Percentiles rank a stretch among this genome's conserved stretches.
Conservation (phyloP, 371 early-diverging fungal species). For the Mucor saturninus region DNA sequence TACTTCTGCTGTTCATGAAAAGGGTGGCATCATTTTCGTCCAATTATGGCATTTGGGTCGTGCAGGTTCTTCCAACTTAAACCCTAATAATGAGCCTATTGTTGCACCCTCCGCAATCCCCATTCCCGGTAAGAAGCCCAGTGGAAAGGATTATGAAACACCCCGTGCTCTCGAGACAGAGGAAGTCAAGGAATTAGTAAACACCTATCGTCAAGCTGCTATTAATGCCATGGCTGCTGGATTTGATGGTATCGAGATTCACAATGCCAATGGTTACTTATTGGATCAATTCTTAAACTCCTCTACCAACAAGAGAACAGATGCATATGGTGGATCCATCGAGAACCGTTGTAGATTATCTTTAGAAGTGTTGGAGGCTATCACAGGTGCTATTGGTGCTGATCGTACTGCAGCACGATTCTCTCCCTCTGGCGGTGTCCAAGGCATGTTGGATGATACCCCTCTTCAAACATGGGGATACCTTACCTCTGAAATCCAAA, state of each 20-base stretch:
- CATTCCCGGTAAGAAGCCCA: slow-evolving; percentile 8
- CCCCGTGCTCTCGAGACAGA: slow-evolving; percentile 59
- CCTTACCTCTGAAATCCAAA: slow-evolving; percentile 18
- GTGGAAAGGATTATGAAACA: slow-evolving; percentile 6
- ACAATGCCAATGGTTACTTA: slow-evolving; percentile 74
- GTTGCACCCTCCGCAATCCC: slow-evolving; percentile 25
- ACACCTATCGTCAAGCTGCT: slow-evolving; percentile 66
- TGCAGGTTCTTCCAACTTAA: slow-evolving; percentile 10
- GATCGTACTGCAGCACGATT: slow-evolving; percentile 35
- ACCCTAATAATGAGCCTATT: slow-evolving; percentile 10
- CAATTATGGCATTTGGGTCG: slow-evolving; percentile 64
- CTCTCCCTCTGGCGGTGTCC: slow-evolving; percentile 20
- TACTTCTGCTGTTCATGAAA: slow-evolving; percentile 60
- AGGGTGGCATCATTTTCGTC: slow-evolving; percentile 57
- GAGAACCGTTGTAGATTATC: slow-evolving; percentile 75
- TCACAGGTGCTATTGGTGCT: slow-evolving; percentile 46
- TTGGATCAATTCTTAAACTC: slow-evolving; percentile 61
- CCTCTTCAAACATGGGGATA: slow-evolving; percentile 30
- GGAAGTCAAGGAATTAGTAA: slow-evolving; percentile 63
- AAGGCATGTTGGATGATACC: slow-evolving; percentile 27
- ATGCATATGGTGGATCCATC: slow-evolving; percentile 73
- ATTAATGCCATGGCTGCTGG: slow-evolving; percentile 51
- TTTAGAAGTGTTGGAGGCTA: slow-evolving; percentile 59
- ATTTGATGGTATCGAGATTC: slow-evolving; percentile 76
- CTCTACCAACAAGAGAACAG: slow-evolving; percentile 58